Conservation (phyloP, 73 alveolate genomes). For the Paramecium primaurelia region DNA sequence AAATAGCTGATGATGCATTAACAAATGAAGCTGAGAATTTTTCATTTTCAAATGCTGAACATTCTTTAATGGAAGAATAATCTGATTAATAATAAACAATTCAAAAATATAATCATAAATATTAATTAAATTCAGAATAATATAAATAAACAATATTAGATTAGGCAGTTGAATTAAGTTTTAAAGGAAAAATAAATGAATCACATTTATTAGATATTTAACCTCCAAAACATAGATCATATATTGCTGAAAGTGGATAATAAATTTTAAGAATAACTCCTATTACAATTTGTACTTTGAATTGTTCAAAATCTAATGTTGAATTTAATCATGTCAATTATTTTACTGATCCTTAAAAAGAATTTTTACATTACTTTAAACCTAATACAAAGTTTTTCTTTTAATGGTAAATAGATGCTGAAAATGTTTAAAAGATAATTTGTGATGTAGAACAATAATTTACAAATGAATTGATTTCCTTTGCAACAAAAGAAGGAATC, state of each 20-base stretch:
- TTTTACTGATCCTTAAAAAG: background rate
- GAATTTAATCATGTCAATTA: slow-evolving; percentile 7
- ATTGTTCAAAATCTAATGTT: background rate
- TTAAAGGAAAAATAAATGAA: slow-evolving; percentile 18
- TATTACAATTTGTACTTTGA: background rate
- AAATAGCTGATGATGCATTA: slow-evolving; percentile 20
- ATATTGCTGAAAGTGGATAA: background rate
- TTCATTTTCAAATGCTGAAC: slow-evolving; percentile 43
- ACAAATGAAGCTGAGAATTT: slow-evolving; percentile 16
- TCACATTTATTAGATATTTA: background rate
- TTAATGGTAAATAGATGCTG: background rate
- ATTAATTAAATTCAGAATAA: background rate
- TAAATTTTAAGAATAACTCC: background rate
- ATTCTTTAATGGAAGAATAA: background rate
- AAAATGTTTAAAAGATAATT: background rate
- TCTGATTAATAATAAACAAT: background rate
- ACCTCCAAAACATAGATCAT: slow-evolving; percentile 39
- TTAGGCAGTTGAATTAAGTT: slow-evolving; percentile 18
- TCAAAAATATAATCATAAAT: background rate
- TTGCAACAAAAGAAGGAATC: background rate
- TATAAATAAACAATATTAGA: background rate
- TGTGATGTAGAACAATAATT: background rate
- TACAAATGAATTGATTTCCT: slow-evolving; percentile 14
- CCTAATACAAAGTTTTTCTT: background rate
- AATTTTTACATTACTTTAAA: background rate